phyloP scores from a whole-genome alignment of 202 grass and related monocot species.

The Hordeum pubiflorum region DNA sequence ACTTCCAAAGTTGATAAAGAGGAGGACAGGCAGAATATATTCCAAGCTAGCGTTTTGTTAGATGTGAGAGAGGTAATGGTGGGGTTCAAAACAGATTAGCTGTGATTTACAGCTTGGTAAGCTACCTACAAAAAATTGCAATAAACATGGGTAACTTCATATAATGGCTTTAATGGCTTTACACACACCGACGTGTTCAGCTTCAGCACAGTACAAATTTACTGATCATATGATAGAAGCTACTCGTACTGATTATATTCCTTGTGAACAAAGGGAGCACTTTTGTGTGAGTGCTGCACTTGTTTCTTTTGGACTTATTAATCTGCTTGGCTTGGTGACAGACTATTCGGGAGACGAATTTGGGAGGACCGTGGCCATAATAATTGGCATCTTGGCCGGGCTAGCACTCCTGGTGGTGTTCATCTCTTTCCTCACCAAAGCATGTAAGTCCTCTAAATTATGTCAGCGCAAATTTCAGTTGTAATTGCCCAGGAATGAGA shows the following conservation, averaged over 20 bases:
- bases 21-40: slow-evolving; percentile 30
- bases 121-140: too few relatives aligned
- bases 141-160: not conserved
- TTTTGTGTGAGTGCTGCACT: not conserved
- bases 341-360: slow-evolving; percentile 58
- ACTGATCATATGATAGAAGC: too few relatives aligned
- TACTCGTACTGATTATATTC: slow-evolving; percentile 28
- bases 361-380: slow-evolving; percentile 71
- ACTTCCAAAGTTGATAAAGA: slow-evolving; percentile 34
- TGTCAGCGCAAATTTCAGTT: not conserved
- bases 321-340: not conserved
- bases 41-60: not conserved
- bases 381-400: slow-evolving; percentile 74
- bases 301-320: not conserved
- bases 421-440: slow-evolving; percentile 61
- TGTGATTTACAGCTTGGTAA: not conserved
- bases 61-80: not conserved
- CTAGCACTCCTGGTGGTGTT: slow-evolving; percentile 71
- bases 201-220: too few relatives aligned
- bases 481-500: too few relatives aligned
- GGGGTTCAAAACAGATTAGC: not conserved
- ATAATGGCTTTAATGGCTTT: too few relatives aligned
- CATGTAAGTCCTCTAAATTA: slow-evolving; percentile 32
- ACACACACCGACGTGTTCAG: too few relatives aligned
- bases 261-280: not conserved